Base-by-base conservation (phyloP, 23 red algal genomes). In the Cyanidium caldarium region DNA sequence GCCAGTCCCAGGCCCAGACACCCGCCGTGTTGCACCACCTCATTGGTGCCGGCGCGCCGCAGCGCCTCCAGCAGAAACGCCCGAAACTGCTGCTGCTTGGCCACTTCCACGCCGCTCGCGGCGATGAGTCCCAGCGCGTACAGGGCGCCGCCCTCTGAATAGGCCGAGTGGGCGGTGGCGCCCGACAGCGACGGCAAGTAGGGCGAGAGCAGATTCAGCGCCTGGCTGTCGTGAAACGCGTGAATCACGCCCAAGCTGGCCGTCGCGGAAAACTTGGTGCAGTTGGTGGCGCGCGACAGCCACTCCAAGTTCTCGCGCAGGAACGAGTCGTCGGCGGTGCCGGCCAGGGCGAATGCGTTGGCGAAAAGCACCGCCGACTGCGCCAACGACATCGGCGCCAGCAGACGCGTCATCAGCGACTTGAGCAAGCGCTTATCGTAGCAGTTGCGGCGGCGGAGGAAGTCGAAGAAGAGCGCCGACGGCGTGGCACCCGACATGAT, bases 221-320 rank as follows among this genome's bases (percentile, higher is more conserved):
- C 92, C 58, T 84, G 37, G 2, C 67, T 75, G 0, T 84, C 78
- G 38, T 98, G 84, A 38, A 84, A 73, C 0, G 74, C 78, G 33
- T 98, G 92, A 56, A 88, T 88, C 3, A 98, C 81, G 57, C 92
- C 92, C 38, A 98, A 68, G 71, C 83, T 85, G 2, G 92, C 78
- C 28, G 92, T 98, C 0, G 92, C 92, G 5, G 92, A 98, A 65
- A 98, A 98, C 76, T 98, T 98, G 40, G 92, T 84, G 84, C 92
- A 98, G 26, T 80, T 78, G 0, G 92, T 86, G 2, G 79, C 80
- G 25, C 84, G 75, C 15, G 80, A 67, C 19, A 98, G 80, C 92
- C 92, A 98, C 17, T 98, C 92, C 17, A 98, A 40, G 68, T 98
- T 98, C 17, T 83, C 80, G 1, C 92, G 67, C 33, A 98, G 66